Percentiles rank a stretch among this genome's conserved stretches.
These are phyloP conservation scores for Fusarium anthophilum DNA, from an alignment of 2,329 filamentous ascomycete species.

Conservation along the genomic window DNA sequence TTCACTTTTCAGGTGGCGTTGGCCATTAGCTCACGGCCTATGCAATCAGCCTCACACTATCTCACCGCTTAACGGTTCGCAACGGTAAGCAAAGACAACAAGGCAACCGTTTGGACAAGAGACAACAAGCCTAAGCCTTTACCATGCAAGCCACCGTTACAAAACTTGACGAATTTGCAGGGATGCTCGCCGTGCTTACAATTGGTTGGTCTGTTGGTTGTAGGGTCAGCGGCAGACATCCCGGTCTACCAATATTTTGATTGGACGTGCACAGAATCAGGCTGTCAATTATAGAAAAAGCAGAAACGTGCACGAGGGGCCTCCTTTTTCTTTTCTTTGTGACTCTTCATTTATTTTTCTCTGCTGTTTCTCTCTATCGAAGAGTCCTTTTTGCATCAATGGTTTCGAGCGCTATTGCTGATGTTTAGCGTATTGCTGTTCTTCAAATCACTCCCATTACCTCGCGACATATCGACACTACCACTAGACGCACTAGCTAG, in stretches of 20 bases:
- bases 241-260: background rate
- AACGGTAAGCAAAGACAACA: background rate
- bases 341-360: background rate
- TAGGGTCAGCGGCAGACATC: background rate
- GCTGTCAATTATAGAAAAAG: background rate
- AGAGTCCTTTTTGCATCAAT: accelerated
- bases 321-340: background rate
- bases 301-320: background rate
- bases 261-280: background rate
- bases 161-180: background rate
- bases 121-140: background rate
- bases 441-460: no score
- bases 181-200: background rate
- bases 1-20: background rate
- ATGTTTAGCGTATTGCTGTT: no score
- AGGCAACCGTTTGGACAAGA: background rate
- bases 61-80: background rate
- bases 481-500: background rate
- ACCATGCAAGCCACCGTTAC: background rate
- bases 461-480: background rate
- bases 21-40: background rate
- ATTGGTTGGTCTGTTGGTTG: background rate
- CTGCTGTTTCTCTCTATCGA: accelerated
- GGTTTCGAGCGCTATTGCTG: no score
- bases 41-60: background rate